Percentiles rank a stretch among this genome's conserved stretches.
phyloP scores from a whole-genome alignment of 2,329 filamentous ascomycete species.

The Neonectria hederae region DNA sequence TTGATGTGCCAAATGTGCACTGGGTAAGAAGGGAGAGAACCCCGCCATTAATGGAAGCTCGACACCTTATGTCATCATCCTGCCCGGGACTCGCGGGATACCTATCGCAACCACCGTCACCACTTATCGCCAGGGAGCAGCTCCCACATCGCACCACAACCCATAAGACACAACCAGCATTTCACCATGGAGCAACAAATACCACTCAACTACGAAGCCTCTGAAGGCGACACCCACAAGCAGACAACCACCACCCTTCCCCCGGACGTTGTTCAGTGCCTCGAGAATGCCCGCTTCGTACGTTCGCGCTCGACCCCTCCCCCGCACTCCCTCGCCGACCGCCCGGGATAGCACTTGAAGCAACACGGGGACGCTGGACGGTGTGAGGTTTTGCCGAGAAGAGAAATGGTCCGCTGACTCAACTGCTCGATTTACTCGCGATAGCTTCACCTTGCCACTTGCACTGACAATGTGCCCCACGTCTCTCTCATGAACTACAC shows the following conservation, averaged over 20 bases:
- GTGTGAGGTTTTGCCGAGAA: background rate
- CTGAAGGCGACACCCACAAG: constrained; percentile 76
- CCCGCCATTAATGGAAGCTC: constrained; percentile 3
- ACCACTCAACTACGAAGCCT: constrained; percentile 79
- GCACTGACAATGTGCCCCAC: constrained; percentile 82
- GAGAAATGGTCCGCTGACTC: constrained; percentile 6
- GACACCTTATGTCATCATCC: constrained; percentile 30
- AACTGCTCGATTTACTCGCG: constrained; percentile 6
- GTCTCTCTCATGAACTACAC: constrained; percentile 99
- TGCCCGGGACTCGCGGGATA: constrained; percentile 30
- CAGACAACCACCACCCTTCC: constrained; percentile 77
- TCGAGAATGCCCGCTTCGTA: constrained; percentile 96
- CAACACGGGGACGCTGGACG: constrained; percentile 10
- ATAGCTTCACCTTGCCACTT: constrained; percentile 95
- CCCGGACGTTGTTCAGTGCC: constrained; percentile 85
- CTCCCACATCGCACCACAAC: constrained; percentile 12
- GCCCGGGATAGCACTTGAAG: constrained; percentile 12
- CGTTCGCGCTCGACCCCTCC: constrained; percentile 44
- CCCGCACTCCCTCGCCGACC: constrained; percentile 25
- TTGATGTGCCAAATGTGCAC: too few relatives aligned
- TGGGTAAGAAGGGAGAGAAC: background rate
- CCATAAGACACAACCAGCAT: constrained; percentile 1
- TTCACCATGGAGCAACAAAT: constrained; percentile 69
- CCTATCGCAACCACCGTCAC: constrained; percentile 26
- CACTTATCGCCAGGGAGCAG: constrained; percentile 7